Conservation (phyloP, 2,329 filamentous ascomycete species). For the Aphanocladium album region DNA sequence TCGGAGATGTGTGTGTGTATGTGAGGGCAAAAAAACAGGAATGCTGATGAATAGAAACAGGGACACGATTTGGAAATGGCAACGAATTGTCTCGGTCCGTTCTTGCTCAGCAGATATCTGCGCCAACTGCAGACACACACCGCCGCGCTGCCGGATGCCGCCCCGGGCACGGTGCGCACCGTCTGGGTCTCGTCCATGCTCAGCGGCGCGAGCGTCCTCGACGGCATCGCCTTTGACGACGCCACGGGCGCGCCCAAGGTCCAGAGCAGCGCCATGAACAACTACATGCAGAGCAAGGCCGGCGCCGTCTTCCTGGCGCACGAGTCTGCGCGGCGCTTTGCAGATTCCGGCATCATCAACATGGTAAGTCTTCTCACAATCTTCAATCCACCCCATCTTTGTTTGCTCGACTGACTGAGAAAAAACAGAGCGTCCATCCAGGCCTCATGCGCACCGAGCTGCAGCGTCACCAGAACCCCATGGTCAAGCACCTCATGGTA, state of each 20-base stretch:
- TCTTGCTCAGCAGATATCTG: conserved; percentile 29
- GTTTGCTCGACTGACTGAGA: neutral
- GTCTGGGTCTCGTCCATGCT: conserved; percentile 18
- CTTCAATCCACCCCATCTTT: neutral
- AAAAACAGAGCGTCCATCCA: conserved; percentile 22
- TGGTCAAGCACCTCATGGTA: neutral
- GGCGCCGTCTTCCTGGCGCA: conserved; percentile 18
- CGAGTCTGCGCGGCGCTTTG: conserved; percentile 20
- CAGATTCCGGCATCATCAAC: conserved; percentile 17
- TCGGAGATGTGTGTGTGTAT: neutral
- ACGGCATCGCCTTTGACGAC: neutral
- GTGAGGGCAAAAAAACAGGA: neutral
- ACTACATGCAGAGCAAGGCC: conserved; percentile 20
- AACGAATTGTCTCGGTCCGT: conserved; percentile 30
- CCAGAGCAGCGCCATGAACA: conserved; percentile 13
- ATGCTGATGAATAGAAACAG: conserved; percentile 28
- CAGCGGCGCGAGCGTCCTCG: conserved; percentile 2
- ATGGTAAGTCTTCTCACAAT: conserved; percentile 2
- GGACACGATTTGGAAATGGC: conserved; percentile 33
- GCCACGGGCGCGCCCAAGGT: neutral
- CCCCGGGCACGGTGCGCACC: conserved; percentile 17
- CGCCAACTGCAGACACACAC: conserved; percentile 26
- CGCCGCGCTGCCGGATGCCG: conserved; percentile 18
- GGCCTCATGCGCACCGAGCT: conserved; percentile 28
- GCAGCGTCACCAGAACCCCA: conserved; percentile 16